Evolutionary conservation across 352 stramenopile genomes (phyloP).

Genomic region (Pythium volutum): DNA sequence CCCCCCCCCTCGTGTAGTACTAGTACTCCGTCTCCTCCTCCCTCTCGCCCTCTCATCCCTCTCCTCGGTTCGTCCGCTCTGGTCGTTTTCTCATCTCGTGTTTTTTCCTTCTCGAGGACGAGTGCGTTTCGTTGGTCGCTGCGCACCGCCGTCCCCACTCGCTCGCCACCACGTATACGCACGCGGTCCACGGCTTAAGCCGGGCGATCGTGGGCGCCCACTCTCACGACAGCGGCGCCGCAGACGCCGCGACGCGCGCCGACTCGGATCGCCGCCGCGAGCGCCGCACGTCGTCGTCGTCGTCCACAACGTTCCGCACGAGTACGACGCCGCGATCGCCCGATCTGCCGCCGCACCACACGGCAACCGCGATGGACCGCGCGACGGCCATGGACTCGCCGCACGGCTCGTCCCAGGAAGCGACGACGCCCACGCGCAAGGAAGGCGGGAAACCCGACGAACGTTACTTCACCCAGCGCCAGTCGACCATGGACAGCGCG

Average conservation of each 20-base stretch:
- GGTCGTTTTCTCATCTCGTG: neutral
- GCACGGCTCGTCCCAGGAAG: neutral
- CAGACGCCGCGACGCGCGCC: neutral
- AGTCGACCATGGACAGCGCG: constrained; percentile 78
- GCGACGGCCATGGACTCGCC: neutral
- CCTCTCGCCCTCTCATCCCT: neutral
- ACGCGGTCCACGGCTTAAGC: constrained; percentile 21
- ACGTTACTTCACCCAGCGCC: constrained; percentile 54
- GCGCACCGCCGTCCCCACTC: neutral
- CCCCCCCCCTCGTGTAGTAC: too few species aligned
- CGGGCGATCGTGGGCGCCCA: constrained; percentile 13
- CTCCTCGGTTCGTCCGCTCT: too few species aligned
- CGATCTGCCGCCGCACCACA: neutral
- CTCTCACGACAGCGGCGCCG: neutral
- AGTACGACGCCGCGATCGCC: neutral
- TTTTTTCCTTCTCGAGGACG: too few species aligned
- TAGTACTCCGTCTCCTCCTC: neutral
- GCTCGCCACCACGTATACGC: constrained; percentile 21
- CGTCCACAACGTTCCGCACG: neutral
- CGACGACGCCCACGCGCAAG: neutral
- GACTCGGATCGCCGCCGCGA: constrained; percentile 10
- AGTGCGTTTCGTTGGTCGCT: neutral
- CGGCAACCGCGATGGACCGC: constrained; percentile 5
- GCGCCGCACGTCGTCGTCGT: constrained; percentile 11
- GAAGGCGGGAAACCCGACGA: constrained; percentile 30